Evolutionary conservation across 306 rosid genomes (phyloP).

Genomic region (Pterocarpus macrocarpus): DNA sequence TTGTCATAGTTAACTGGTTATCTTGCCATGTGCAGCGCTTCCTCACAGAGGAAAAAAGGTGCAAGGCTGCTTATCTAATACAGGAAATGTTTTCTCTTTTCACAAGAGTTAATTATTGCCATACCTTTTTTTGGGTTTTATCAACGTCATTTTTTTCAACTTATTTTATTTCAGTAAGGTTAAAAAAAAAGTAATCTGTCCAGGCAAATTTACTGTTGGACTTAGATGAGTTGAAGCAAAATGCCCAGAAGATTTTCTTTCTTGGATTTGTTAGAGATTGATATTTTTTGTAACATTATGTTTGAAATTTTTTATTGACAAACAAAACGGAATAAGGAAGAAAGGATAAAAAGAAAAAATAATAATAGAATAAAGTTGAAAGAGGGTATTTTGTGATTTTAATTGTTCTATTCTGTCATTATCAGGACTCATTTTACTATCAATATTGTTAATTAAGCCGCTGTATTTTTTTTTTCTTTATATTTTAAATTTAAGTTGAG

Average conservation of each 20-base stretch:
- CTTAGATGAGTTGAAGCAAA: neutral
- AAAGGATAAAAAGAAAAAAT: too few relatives aligned
- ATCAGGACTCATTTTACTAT: too few relatives aligned
- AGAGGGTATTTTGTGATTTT: too few relatives aligned
- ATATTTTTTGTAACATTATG: neutral
- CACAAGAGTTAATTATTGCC: neutral
- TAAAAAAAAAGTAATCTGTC: neutral
- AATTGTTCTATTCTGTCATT: too few relatives aligned
- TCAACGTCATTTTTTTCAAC: neutral
- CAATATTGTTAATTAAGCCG: too few relatives aligned
- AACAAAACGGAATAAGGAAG: too few relatives aligned
- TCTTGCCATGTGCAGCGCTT: neutral
- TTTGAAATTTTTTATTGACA: too few relatives aligned
- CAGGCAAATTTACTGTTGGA: neutral
- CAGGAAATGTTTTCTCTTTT: neutral
- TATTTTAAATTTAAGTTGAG: too few relatives aligned
- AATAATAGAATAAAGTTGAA: too few relatives aligned
- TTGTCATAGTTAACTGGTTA: neutral
- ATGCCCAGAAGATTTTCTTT: neutral
- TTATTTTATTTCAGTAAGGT: neutral
- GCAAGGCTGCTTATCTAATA: neutral
- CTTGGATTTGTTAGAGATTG: neutral
- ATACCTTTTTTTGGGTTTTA: neutral
- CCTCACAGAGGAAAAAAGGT: neutral
- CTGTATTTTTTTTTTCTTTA: too few relatives aligned